These are phyloP conservation scores for Gossypium stocksii DNA, from an alignment of 345 rosid species.

Conservation along the genomic window DNA sequence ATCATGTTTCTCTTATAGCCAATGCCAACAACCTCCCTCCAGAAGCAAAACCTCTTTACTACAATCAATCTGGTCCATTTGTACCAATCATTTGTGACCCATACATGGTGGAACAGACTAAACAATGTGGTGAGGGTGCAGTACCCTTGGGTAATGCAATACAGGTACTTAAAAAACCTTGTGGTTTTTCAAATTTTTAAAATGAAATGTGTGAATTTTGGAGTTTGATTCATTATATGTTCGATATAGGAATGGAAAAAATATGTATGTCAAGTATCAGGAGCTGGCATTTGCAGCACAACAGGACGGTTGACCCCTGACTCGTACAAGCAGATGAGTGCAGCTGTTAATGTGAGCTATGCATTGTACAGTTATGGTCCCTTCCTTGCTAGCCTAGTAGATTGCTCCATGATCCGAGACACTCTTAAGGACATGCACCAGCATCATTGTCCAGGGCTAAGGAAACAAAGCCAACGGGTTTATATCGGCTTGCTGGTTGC, in stretches of 20 bases:
- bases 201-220: too few relatives aligned
- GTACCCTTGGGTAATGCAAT: conserved; percentile 45
- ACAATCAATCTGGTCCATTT: conserved; percentile 70
- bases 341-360: conserved; percentile 42
- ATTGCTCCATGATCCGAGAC: conserved; percentile 36
- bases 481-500: conserved; percentile 39
- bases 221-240: not conserved
- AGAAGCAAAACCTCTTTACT: conserved; percentile 32
- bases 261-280: conserved; percentile 40
- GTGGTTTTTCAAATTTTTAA: too few relatives aligned
- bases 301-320: conserved; percentile 39
- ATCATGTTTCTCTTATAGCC: conserved; percentile 39
- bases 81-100: conserved; percentile 61
- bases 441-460: conserved; percentile 31
- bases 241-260: conserved; percentile 46
- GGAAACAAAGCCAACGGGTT: conserved; percentile 34
- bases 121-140: conserved; percentile 32
- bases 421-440: conserved; percentile 27
- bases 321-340: conserved; percentile 28
- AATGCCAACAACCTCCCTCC: conserved; percentile 44
- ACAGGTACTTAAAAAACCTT: conserved; percentile 32
- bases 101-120: conserved; percentile 19
- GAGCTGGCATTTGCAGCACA: conserved; percentile 32
- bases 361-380: conserved; percentile 34
- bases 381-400: conserved; percentile 33